phyloP scores from a whole-genome alignment of 2,329 filamentous ascomycete genomes.

The Alternaria longipes region DNA sequence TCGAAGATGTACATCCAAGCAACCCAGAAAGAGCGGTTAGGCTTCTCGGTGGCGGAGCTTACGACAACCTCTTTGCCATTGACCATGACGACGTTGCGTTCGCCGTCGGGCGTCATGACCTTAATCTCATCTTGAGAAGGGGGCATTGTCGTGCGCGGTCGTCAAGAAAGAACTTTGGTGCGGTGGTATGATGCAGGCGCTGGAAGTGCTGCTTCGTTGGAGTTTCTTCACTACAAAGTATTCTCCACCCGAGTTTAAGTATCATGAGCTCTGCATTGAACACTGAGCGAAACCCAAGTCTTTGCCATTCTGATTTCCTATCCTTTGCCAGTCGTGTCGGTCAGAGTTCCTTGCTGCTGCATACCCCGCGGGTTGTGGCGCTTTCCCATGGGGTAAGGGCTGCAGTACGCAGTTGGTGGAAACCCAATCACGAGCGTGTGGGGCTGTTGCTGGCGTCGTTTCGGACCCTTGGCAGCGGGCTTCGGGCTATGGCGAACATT shows the following conservation, averaged over 20 bases:
- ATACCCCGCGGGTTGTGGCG: conserved; percentile 12
- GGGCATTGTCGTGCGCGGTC: neutral
- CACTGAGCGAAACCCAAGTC: neutral
- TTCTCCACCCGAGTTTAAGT: neutral
- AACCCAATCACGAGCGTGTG: conserved; percentile 13
- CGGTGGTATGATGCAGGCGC: neutral
- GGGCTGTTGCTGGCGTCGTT: conserved; percentile 4
- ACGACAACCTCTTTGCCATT: conserved; percentile 28
- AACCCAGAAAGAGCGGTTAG: conserved; percentile 22
- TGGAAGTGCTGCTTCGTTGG: neutral
- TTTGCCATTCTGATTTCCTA: neutral
- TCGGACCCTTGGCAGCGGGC: conserved; percentile 28
- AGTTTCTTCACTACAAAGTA: neutral
- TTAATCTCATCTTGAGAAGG: neutral
- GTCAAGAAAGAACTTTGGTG: neutral
- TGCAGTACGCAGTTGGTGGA: neutral
- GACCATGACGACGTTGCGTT: conserved; percentile 16
- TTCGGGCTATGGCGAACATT: conserved; percentile 13
- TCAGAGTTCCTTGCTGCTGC: neutral
- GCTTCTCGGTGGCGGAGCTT: conserved; percentile 32
- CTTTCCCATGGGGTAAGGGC: conserved; percentile 11
- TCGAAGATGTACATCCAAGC: conserved; percentile 35
- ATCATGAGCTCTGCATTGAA: neutral
- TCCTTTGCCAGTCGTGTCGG: neutral
- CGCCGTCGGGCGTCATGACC: neutral